Percentiles rank a stretch among this genome's conserved stretches.
Evolutionary conservation across 768 basidiomycete genomes (phyloP).

Genomic region (Boletus insuetus): DNA sequence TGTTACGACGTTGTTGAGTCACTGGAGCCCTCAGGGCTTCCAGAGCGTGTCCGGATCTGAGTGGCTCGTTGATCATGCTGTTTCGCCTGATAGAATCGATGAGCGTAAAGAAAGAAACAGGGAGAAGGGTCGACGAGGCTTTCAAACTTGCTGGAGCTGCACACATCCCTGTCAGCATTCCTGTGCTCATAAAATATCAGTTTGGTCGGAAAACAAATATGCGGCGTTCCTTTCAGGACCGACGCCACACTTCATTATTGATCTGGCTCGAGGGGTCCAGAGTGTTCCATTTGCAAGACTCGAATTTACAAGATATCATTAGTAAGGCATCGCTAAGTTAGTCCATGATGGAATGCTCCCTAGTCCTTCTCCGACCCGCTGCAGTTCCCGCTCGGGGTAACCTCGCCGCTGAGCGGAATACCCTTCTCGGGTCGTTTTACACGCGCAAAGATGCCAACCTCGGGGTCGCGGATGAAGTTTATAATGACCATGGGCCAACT

Average conservation of each 20-base stretch:
- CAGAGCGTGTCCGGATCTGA: slow-evolving; percentile 18
- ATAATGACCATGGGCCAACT: slow-evolving; percentile 94
- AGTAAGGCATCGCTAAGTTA: slow-evolving; percentile 1
- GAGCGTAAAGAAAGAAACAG: slow-evolving; percentile 19
- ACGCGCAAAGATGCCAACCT: slow-evolving; percentile 86
- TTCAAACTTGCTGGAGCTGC: slow-evolving; percentile 8
- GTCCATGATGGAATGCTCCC: slow-evolving; percentile 7
- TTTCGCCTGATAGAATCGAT: slow-evolving; percentile 18
- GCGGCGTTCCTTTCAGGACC: neutral
- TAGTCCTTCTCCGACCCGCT: slow-evolving; percentile 16
- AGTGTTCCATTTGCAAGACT: slow-evolving; percentile 3
- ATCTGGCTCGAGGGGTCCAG: neutral
- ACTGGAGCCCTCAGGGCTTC: slow-evolving; percentile 21
- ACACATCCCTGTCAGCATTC: slow-evolving; percentile 18
- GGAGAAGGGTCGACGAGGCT: slow-evolving; percentile 12
- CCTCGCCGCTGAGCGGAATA: slow-evolving; percentile 15
- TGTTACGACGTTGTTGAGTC: slow-evolving; percentile 17
- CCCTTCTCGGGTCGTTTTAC: slow-evolving; percentile 67
- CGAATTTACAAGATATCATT: slow-evolving; percentile 17
- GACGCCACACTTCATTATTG: neutral
- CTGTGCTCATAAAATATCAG: neutral
- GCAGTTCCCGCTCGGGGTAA: slow-evolving; percentile 9
- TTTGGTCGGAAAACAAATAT: slow-evolving; percentile 15
- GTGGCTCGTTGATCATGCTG: slow-evolving; percentile 17
- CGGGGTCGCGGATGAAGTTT: slow-evolving; percentile 89